phyloP scores from a whole-genome alignment of 306 rosid genomes.

The Ormosia emarginata region DNA sequence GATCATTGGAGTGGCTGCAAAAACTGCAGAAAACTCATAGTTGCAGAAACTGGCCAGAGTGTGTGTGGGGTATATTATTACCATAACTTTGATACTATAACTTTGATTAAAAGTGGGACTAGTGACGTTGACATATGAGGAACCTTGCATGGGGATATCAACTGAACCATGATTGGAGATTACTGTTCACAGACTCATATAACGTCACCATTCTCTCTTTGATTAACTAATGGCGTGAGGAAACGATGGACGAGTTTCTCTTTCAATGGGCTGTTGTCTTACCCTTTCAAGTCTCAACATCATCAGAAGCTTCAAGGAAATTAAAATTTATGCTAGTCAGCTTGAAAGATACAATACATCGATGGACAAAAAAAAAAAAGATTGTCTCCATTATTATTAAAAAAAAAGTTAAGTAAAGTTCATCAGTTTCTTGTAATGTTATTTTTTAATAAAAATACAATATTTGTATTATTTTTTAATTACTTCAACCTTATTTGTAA shows the following conservation, averaged over 20 bases:
- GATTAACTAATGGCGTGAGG: not conserved
- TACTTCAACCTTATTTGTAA: too few species aligned
- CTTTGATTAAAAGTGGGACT: not conserved
- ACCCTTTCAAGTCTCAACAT: slow-evolving; percentile 6
- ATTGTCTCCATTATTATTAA: not conserved
- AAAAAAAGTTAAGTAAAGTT: too few species aligned
- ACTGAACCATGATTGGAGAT: slow-evolving; percentile 39
- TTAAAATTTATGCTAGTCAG: not conserved
- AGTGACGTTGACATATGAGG: slow-evolving; percentile 30
- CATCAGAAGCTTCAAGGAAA: not conserved
- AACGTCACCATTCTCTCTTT: slow-evolving; percentile 18
- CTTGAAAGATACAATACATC: slow-evolving; percentile 1
- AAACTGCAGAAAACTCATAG: slow-evolving; percentile 19
- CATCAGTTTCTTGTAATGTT: not conserved
- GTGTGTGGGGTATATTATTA: not conserved
- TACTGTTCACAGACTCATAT: slow-evolving; percentile 35
- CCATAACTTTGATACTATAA: not conserved
- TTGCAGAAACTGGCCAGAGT: not conserved
- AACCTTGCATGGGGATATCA: slow-evolving; percentile 29
- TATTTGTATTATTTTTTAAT: too few species aligned
- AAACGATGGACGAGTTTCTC: not conserved
- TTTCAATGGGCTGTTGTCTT: slow-evolving; percentile 1
- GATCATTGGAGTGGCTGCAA: not conserved
- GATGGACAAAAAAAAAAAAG: not conserved
- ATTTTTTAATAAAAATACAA: not conserved